Evolutionary conservation across 108 stramenopile genomes (phyloP), one percentile per base, ranked within the genome.

Genomic region (Cylindrotheca closterium): DNA sequence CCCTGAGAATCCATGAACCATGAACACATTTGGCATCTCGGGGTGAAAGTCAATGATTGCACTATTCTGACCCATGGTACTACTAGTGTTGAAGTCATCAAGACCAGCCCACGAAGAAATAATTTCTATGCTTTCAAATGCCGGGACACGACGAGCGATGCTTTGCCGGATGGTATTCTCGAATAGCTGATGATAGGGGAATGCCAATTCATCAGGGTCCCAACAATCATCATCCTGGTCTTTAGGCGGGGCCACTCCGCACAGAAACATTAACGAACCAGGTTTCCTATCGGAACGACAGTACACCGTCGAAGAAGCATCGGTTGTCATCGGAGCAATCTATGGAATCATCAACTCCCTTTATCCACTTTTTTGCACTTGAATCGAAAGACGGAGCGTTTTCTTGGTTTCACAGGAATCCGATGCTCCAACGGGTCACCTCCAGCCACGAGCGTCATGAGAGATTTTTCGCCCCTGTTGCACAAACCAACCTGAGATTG

Each of bases 61-160:
- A n/a, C n/a, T n/a, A 63, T 92, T 92, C 63, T 92, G 91, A 69
- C 88, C 91, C 2, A 86, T n/a, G 18, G 71, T 79, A n/a, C n/a
- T n/a, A n/a, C n/a, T n/a, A 26, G 18, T 52, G 51, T 88, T 92
- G 60, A 84, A 84, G 48, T 88, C 91, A 60, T 92, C 88, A 15
- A 88, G 56, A 3, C 91, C 91, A 17, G 83, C 85, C 91, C 91
- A 92, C 58, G 71, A 71, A 58, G 66, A 73, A 42, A 69, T 70
- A 25, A 92, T 58, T 65, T 92, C 88, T 64, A 86, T 74, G 24
- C 74, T 75, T 18, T 80, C 83, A 75, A 92, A 92, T 1, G 86
- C 86, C 21, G 81, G 82, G 34, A 82, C 83, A 3, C 87, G 81
- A 74, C 86, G 55, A 58, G 71, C 81, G 52, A 92, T 54, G 5